Evolutionary conservation across 1,139 yeast genomes (phyloP).

Genomic region (Chernovozyma sophiae-reginae): DNA sequence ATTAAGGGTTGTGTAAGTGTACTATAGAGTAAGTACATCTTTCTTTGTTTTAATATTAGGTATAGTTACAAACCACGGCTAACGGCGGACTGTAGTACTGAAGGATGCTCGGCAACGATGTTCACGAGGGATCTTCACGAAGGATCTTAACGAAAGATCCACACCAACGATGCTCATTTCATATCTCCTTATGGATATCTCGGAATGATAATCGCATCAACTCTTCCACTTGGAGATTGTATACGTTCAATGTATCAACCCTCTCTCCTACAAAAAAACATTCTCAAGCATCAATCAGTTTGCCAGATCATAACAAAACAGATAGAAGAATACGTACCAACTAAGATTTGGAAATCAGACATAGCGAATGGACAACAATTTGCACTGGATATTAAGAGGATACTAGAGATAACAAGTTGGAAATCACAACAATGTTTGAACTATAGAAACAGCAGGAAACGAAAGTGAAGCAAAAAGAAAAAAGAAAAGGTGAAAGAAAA

Average conservation of each 20-base stretch:
- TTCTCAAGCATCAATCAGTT: not conserved
- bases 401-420: no score
- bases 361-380: conserved; percentile 6
- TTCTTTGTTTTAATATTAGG: not conserved
- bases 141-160: not conserved
- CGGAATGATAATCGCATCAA: no score
- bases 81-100: not conserved
- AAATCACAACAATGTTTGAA: no score
- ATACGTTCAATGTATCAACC: no score
- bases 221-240: no score
- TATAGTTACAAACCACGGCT: not conserved
- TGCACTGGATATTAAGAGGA: not conserved
- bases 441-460: no score
- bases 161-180: not conserved
- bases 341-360: conserved; percentile 22
- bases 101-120: not conserved
- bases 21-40: no score
- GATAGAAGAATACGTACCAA: conserved; percentile 19
- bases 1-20: no score
- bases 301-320: not conserved
- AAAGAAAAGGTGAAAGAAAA: not conserved
- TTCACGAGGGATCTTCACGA: not conserved
- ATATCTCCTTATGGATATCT: no score
- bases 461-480: not conserved
- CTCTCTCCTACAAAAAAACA: no score